Base-by-base conservation (phyloP, 768 basidiomycete genomes). In the Mycena galericulata region DNA sequence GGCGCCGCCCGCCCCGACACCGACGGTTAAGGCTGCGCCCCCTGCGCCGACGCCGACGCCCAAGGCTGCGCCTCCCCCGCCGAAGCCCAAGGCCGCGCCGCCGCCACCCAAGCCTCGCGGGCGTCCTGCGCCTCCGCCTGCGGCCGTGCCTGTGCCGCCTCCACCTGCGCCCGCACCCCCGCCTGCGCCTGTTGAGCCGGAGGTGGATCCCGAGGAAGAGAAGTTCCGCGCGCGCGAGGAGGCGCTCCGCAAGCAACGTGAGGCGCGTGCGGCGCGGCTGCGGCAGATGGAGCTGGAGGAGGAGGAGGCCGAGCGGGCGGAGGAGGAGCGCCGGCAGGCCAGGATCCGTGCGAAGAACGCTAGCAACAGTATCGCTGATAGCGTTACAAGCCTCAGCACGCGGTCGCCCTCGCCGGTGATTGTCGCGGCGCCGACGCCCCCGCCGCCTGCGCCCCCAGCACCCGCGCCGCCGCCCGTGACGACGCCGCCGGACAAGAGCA, bases 171-270 rank as follows among this genome's bases (percentile, higher is more conserved):
- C 77, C 0, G 70, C 5, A 75, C 82, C 76, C 75, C 75, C 79
- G 1, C 62, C 76, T 3, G 62, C 73, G 7, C 72, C 82, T 10
- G 75, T 76, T 6, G 82, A 65, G 24, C 87, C 86, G 3, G 80
- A 85, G 64, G 84, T 90, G 47, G 95, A 97, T 71, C 89, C 89
- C 0, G 95, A 96, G 76, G 97, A 98, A 68, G 88, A 86, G 47
- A 84, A 81, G 18, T 76, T 98, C 12, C 86, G 85, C 60, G 88
- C 84, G 15, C 87, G 92, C 15, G 92, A 96, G 76, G 92, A 87
- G 66, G 87, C 86, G 3, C 74, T 96, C n/a, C 84, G 84, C 55
- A 92, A 91, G 76, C 90, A 90, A 68, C 87, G 88, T 4, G 92
- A 92, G 72, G 94, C 87, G n/a, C 87, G 93, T 1, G 85, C 84